A percentile compares a stretch with the other conserved stretches of the same genome.
Conservation (phyloP, 2,329 filamentous ascomycete species). For the Neophaeococcomyces aloes region DNA sequence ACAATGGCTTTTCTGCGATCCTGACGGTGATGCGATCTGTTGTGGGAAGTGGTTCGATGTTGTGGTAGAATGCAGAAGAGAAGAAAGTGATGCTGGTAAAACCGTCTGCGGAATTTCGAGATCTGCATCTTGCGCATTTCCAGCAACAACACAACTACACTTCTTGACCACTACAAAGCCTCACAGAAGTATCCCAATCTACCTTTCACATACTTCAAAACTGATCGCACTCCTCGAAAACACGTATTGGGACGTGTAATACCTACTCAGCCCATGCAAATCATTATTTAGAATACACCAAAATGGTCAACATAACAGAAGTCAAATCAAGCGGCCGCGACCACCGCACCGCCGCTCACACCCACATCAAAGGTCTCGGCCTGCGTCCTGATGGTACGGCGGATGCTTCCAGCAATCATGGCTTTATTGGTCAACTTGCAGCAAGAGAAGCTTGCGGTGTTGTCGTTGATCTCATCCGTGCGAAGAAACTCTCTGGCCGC, state of each 20-base stretch:
- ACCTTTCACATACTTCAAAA: neutral
- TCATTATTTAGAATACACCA: conserved; percentile 17
- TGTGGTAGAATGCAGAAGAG: too few species aligned
- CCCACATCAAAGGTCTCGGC: conserved; percentile 92
- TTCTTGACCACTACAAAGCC: neutral
- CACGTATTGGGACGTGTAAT: neutral
- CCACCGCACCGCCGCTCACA: conserved; percentile 91
- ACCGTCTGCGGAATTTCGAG: too few species aligned
- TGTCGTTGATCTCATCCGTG: conserved; percentile 87
- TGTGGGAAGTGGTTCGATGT: too few species aligned
- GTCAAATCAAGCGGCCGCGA: conserved; percentile 91
- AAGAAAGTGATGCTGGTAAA: too few species aligned
- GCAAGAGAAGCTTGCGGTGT: conserved; percentile 94
- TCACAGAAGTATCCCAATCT: neutral
- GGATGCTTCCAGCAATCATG: conserved; percentile 59
- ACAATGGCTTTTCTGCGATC: neutral
- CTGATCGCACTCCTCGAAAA: neutral
- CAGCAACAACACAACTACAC: too few species aligned
- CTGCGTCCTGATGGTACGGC: conserved; percentile 76
- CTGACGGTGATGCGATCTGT: neutral
- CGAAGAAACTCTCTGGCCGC: conserved; percentile 94
- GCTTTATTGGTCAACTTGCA: conserved; percentile 79
- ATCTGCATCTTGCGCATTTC: too few species aligned
- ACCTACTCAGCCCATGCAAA: neutral
- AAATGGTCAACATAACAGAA: conserved; percentile 83